phyloP scores from a whole-genome alignment of 768 basidiomycete genomes.

The Phylloporus scabripes region DNA sequence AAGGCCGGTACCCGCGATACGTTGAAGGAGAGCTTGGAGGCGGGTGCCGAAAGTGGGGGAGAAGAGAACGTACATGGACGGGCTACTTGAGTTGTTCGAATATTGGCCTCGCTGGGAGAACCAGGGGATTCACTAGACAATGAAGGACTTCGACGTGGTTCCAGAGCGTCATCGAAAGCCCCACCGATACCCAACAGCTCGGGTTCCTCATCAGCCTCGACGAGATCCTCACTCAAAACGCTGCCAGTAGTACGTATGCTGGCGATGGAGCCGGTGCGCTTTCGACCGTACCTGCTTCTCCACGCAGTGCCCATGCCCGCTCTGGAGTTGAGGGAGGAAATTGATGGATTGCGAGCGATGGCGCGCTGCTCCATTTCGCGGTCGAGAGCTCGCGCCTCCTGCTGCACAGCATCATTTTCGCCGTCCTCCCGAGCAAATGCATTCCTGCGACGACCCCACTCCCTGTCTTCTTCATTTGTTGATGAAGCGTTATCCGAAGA shows the following conservation, averaged over 20 bases:
- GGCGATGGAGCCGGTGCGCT: slow-evolving; percentile 70
- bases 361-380: slow-evolving; percentile 84
- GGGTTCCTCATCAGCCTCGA: slow-evolving; percentile 78
- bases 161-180: slow-evolving; percentile 45
- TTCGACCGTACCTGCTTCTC: slow-evolving; percentile 63
- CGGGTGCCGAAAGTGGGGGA: slow-evolving; percentile 49
- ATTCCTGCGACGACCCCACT: slow-evolving; percentile 69
- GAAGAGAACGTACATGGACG: slow-evolving; percentile 7
- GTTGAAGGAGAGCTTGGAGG: slow-evolving; percentile 54
- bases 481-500: slow-evolving; percentile 51
- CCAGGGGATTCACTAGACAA: slow-evolving; percentile 33
- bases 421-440: slow-evolving; percentile 41
- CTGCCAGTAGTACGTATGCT: slow-evolving; percentile 65
- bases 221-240: slow-evolving; percentile 70
- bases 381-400: slow-evolving; percentile 78
- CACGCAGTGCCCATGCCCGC: slow-evolving; percentile 64
- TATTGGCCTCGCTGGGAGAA: slow-evolving; percentile 30
- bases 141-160: slow-evolving; percentile 31
- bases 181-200: slow-evolving; percentile 66
- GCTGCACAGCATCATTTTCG: slow-evolving; percentile 56
- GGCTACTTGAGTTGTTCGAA: slow-evolving; percentile 11
- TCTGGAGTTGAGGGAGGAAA: slow-evolving; percentile 58
- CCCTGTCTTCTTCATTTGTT: slow-evolving; percentile 64
- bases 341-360: slow-evolving; percentile 66
- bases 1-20: slow-evolving; percentile 43